Percentiles rank a stretch among this genome's conserved stretches.
Conservation (phyloP, 805 yeast species). For the Kluyveromyces wickerhamii region DNA sequence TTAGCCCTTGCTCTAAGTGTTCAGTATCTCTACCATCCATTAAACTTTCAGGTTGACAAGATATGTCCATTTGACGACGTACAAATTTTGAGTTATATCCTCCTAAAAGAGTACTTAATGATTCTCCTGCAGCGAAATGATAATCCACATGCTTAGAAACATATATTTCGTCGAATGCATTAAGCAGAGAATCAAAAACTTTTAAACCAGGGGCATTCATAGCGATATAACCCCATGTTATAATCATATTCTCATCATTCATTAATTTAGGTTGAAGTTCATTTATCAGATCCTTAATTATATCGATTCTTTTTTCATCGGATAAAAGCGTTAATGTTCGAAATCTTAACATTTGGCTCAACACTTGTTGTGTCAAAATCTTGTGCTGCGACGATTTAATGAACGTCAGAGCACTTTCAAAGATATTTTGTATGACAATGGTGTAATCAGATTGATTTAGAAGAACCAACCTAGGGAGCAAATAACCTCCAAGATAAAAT, state of each 20-base stretch:
- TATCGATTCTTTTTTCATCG: too few species aligned
- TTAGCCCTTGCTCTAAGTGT: slow-evolving; percentile 33
- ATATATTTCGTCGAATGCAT: slow-evolving; percentile 48
- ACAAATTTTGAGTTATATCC: slow-evolving; percentile 69
- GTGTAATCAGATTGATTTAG: not conserved
- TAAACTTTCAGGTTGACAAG: slow-evolving; percentile 15
- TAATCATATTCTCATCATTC: slow-evolving; percentile 50
- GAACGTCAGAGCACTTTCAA: not conserved
- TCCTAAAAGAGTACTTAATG: slow-evolving; percentile 57
- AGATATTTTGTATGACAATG: not conserved
- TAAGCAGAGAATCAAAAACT: slow-evolving; percentile 32
- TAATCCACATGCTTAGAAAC: slow-evolving; percentile 66
- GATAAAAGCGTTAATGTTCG: not conserved
- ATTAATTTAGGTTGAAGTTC: slow-evolving; percentile 36
- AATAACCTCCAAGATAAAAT: not conserved
- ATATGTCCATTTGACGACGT: slow-evolving; percentile 46
- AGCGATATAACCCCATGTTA: slow-evolving; percentile 49
- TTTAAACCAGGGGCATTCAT: slow-evolving; percentile 31
- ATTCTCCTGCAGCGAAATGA: slow-evolving; percentile 77
- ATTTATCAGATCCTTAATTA: slow-evolving; percentile 23
- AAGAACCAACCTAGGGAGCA: not conserved
- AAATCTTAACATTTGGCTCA: slow-evolving; percentile 5
- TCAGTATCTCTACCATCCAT: slow-evolving; percentile 12
- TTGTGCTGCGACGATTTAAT: slow-evolving; percentile 6
- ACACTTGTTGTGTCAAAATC: slow-evolving; percentile 7